A percentile compares a stretch with the other conserved stretches of the same genome.
Conservation (phyloP, 148 eudicot genomes). For the Polygonum aviculare region DNA sequence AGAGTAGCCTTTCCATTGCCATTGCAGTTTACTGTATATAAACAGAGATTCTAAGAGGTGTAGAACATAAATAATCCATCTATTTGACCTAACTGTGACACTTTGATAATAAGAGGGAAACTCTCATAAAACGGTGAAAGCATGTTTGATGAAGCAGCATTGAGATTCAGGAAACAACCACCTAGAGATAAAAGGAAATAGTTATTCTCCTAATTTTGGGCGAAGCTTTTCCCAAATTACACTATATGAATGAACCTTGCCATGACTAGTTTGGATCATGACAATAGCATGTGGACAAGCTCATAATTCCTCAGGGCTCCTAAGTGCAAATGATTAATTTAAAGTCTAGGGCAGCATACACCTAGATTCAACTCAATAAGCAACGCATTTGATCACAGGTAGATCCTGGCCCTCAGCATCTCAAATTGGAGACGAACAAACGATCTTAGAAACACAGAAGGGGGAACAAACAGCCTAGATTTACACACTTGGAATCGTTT, state of each 20-base stretch:
- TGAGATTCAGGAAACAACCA: background rate
- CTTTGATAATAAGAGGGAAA: background rate
- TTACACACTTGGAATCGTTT: background rate
- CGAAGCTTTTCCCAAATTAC: background rate
- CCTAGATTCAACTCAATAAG: background rate
- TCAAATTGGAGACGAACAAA: slow-evolving; percentile 1
- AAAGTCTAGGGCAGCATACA: background rate
- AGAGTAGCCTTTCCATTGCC: background rate
- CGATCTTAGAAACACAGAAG: background rate
- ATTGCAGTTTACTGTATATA: background rate
- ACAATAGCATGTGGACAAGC: background rate
- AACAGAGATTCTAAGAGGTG: background rate
- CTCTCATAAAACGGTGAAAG: background rate
- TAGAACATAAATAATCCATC: background rate
- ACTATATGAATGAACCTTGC: background rate
- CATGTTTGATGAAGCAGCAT: background rate
- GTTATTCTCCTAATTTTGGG: background rate
- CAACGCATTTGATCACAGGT: background rate
- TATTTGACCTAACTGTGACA: background rate
- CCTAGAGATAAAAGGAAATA: background rate
- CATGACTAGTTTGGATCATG: background rate
- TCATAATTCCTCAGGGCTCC: background rate
- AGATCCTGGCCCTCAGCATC: background rate
- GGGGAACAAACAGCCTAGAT: background rate
- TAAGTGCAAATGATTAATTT: background rate